A percentile compares a stretch with the other conserved stretches of the same genome.
Evolutionary conservation across 2,329 filamentous ascomycete genomes (phyloP).

Genomic region (Mollisia scopiformis): DNA sequence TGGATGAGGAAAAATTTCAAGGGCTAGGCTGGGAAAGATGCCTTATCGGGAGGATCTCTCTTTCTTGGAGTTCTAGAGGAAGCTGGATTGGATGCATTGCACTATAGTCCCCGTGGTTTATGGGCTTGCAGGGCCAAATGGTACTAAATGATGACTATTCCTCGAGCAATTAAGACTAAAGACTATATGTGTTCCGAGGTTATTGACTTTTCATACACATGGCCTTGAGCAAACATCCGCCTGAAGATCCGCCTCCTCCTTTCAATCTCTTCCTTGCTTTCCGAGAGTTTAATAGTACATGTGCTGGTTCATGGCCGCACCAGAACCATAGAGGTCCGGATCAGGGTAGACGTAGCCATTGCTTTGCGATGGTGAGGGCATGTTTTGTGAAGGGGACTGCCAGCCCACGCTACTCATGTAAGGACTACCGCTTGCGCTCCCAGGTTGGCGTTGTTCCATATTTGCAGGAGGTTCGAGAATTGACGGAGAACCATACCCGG

Average conservation of each 20-base stretch:
- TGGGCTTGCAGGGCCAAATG: too few species aligned
- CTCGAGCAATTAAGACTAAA: too few species aligned
- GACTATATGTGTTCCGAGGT: too few species aligned
- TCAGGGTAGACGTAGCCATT: slow-evolving; percentile 80
- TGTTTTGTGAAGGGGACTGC: slow-evolving; percentile 78
- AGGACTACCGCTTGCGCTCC: slow-evolving; percentile 78
- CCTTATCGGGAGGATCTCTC: too few species aligned
- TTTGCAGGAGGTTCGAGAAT: slow-evolving; percentile 76
- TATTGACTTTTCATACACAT: too few species aligned
- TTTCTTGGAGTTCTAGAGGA: too few species aligned
- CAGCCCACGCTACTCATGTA: slow-evolving; percentile 77
- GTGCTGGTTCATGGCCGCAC: slow-evolving; percentile 52
- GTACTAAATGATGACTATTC: too few species aligned
- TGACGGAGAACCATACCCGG: slow-evolving; percentile 77
- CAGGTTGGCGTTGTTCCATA: slow-evolving; percentile 72
- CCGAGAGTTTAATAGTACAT: slow-evolving; percentile 67
- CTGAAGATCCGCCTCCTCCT: slow-evolving; percentile 43
- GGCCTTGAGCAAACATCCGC: slow-evolving; percentile 31
- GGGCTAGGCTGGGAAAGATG: too few species aligned
- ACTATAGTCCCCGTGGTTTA: too few species aligned
- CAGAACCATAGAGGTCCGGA: slow-evolving; percentile 70
- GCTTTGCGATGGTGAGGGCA: slow-evolving; percentile 64
- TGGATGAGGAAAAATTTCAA: too few species aligned
- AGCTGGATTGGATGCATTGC: too few species aligned
- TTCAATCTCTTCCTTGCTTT: too few species aligned